These are phyloP conservation scores for Rhododendron simsii DNA, from an alignment of 148 eudicot genomes.

Conservation along the genomic window DNA sequence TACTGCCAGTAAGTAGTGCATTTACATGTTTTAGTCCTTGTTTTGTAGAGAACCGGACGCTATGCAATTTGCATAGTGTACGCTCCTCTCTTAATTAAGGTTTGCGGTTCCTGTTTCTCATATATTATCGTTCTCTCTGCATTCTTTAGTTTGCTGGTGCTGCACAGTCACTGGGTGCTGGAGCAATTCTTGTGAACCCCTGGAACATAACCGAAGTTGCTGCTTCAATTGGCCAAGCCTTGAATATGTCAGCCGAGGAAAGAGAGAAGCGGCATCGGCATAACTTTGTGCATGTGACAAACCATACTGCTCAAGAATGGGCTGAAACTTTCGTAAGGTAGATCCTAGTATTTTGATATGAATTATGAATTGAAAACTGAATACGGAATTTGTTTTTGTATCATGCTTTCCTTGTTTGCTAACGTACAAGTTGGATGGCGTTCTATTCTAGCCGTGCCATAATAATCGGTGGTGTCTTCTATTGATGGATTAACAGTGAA, in stretches of 20 bases:
- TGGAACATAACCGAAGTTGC: conserved; percentile 98
- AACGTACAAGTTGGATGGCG: background rate
- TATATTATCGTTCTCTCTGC: background rate
- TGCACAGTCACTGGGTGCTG: conserved; percentile 97
- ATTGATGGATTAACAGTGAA: background rate
- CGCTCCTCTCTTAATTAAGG: background rate
- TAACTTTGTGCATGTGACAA: conserved; percentile 74
- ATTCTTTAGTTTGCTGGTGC: conserved; percentile 89
- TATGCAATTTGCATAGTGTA: no score
- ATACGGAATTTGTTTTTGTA: background rate
- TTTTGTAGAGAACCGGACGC: background rate
- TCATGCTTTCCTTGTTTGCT: background rate
- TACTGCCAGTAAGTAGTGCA: background rate
- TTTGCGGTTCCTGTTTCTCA: background rate
- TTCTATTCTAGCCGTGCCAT: background rate
- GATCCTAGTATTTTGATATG: background rate
- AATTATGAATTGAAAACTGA: background rate
- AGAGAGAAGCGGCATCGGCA: conserved; percentile 78
- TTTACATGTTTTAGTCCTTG: background rate
- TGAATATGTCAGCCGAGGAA: conserved; percentile 87
- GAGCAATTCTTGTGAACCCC: conserved; percentile 91
- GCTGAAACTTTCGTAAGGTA: conserved; percentile 97
- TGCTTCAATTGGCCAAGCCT: conserved; percentile 69
- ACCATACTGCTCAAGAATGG: conserved; percentile 96
- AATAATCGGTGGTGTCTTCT: background rate